Base-by-base conservation (phyloP, 2,329 filamentous ascomycete genomes). In the Rhynchosporium agropyri region DNA sequence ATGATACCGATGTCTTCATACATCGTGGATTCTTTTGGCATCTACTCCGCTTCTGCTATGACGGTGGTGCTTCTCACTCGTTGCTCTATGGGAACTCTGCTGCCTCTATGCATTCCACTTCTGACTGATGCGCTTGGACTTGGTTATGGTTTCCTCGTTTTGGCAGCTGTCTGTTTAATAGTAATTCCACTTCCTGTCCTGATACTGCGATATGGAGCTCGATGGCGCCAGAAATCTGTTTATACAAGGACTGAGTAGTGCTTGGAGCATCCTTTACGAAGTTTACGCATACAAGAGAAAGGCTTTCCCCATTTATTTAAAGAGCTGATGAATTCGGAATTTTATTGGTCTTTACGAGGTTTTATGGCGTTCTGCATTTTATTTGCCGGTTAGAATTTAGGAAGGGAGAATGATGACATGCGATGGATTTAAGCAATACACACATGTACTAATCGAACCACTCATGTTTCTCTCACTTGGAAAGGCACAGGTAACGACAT, bases 61-160 rank as follows among this genome's bases (percentile, higher is more conserved):
- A 83, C 81, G 0, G 67, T 68, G 38, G 29, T 67, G 7, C 63
- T 70, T 5, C 59, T 73, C 20, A 42, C 62, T 13, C 59, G 72
- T 9, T 69, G 67, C 53, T 45, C 73, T 3, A 65, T 65, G 73
- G 80, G 83, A 3, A 85, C 84, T 0, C 82, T 87, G 48, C 66
- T 87, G 36, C 85, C 85, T 0, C 74, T 87, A 50, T 73, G 77
- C 0, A 78, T 80, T 1, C 79, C 75, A 1, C 81, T 83, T 0
- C 68, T 86, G 49, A 76, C 80, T 0, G 76, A 78, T 7, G 63
- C 61, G 0, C 75, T 84, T 13, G 84, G 83, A 2, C 69, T 86
- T 51, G 71, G 70, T 9, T 67, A 66, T 60, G 69, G 69, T 0
- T 71, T 70, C 46, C 29, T 67, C 33, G 33, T 72, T 42, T 28